Evolutionary conservation across 2,329 filamentous ascomycete species (phyloP), one percentile per base, ranked within the genome.

Genomic region (Penicillium sp.): DNA sequence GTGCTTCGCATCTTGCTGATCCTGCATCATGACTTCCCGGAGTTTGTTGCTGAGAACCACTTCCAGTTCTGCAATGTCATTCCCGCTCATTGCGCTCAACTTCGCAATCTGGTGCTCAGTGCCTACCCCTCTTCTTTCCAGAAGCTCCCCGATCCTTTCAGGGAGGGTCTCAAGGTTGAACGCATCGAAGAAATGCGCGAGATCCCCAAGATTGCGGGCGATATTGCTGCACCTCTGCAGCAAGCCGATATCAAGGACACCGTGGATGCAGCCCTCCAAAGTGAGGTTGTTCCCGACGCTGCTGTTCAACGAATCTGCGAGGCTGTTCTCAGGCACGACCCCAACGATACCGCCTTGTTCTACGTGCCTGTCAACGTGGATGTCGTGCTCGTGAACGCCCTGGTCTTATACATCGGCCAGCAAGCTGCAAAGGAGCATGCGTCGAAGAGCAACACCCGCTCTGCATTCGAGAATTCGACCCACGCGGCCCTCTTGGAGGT

Each of bases 11-110:
- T 96, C 49, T 73, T 97, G 44, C 74, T 95, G 27, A 79, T 95
- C 42, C 74, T 98, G 43, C 87, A 95, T 57, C 93, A 97, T 63
- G 93, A 98, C 67, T 97, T 89, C 69, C 87, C 91, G 0, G 89
- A 96, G 46, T 98, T 95, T 68, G 73, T 98, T 34, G 86, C 87
- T 5, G 87, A 90, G 58, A 89, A 95, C 66, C 87, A 95, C 63
- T 82, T 87, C 56, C 81, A 82, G 56, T 80, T 98, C 42, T 89
- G 85, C 71, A 84, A 86, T 58, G 82, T 81, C 61, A 85, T 97
- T 47, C 87, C 90, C 1, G 80, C 83, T 41, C 86, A 93, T 61
- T 93, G 88, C 69, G 84, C 85, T 13, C 93, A 97, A 68, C 76
- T 96, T 42, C 82, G 90, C 55, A 96, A 97, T 62, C 77, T 95